phyloP scores from a whole-genome alignment of 2,329 filamentous ascomycete genomes.

The Aspergillus bombycis region DNA sequence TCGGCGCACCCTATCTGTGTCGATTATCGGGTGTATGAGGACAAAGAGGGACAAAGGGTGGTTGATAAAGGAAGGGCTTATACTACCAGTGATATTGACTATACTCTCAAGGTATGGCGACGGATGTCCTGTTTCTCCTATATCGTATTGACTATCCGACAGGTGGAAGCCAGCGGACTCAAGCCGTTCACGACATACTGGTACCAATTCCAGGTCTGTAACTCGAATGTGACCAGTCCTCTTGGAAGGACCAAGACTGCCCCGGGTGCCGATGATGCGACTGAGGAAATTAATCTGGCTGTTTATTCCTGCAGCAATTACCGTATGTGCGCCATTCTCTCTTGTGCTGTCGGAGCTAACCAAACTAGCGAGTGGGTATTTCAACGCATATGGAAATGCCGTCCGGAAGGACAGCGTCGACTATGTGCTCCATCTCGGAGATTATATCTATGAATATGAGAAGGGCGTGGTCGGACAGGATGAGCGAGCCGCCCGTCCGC shows the following conservation, averaged over 20 bases:
- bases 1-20: constrained; percentile 62
- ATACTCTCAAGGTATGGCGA: constrained; percentile 66
- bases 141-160: not conserved
- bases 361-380: constrained; percentile 56
- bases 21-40: constrained; percentile 55
- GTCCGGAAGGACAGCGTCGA: constrained; percentile 63
- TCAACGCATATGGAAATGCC: constrained; percentile 63
- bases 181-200: constrained; percentile 64
- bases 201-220: constrained; percentile 72
- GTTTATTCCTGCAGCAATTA: constrained; percentile 74
- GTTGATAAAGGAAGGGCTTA: constrained; percentile 64
- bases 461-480: constrained; percentile 35
- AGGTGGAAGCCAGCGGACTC: constrained; percentile 62
- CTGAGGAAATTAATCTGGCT: constrained; percentile 62
- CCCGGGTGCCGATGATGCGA: constrained; percentile 59
- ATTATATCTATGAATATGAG: constrained; percentile 68
- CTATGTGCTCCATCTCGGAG: constrained; percentile 62
- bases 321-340: constrained; percentile 45
- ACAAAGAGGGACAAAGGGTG: constrained; percentile 45
- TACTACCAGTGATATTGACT: constrained; percentile 75
- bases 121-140: not conserved
- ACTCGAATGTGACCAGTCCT: constrained; percentile 62
- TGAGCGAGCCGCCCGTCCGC: constrained; percentile 10
- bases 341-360: not conserved
- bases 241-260: constrained; percentile 72